These are phyloP conservation scores for Withania somnifera DNA, from an alignment of 305 asterid genomes.

Conservation along the genomic window DNA sequence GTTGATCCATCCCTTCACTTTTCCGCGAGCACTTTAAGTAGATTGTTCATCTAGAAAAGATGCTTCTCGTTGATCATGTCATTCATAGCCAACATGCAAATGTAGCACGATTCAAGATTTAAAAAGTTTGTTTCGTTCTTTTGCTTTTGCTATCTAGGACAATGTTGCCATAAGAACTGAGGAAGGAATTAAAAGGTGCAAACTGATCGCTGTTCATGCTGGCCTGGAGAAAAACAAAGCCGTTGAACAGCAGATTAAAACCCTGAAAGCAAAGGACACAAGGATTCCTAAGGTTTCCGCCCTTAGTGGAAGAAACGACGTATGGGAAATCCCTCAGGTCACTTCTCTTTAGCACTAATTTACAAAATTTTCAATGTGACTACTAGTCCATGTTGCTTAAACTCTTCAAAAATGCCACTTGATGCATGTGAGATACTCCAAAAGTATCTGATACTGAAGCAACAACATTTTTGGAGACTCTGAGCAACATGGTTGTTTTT, in stretches of 20 bases:
- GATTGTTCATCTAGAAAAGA: not conserved
- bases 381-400: not conserved
- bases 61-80: not conserved
- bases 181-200: slow-evolving; percentile 47
- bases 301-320: slow-evolving; percentile 69
- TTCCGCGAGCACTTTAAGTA: not conserved
- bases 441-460: not conserved
- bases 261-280: slow-evolving; percentile 65
- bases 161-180: slow-evolving; percentile 53
- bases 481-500: not conserved
- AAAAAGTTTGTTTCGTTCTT: not conserved
- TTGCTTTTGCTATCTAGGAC: slow-evolving; percentile 37
- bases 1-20: not conserved
- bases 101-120: not conserved
- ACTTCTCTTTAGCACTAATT: not conserved
- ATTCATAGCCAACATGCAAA: not conserved
- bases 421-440: not conserved
- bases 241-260: slow-evolving; percentile 45
- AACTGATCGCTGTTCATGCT: slow-evolving; percentile 74
- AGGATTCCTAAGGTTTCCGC: slow-evolving; percentile 68
- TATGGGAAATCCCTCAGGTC: slow-evolving; percentile 81
- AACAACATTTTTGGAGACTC: not conserved
- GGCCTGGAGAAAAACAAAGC: slow-evolving; percentile 60
- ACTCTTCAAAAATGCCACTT: not conserved
- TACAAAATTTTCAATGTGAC: not conserved